A percentile compares a stretch with the other conserved stretches of the same genome.
phyloP scores from a whole-genome alignment of 2,329 filamentous ascomycete genomes.

The Nigrospora oryzae region DNA sequence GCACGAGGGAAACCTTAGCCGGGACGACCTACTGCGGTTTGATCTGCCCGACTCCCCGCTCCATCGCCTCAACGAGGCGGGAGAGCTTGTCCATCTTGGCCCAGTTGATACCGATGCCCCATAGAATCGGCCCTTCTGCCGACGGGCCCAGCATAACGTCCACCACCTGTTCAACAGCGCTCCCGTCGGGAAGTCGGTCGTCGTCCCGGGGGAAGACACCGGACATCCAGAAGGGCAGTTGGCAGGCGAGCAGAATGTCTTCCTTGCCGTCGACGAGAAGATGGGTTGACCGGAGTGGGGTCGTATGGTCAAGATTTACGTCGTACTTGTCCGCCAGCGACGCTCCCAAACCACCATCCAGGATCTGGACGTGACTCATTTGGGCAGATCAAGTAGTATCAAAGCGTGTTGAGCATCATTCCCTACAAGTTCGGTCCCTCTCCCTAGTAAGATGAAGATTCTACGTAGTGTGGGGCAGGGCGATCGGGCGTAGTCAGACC shows the following conservation, averaged over 20 bases:
- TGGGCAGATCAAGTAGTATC: too few relatives aligned
- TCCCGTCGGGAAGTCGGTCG: constrained; percentile 48
- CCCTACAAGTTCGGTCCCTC: too few relatives aligned
- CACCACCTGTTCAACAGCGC: constrained; percentile 30
- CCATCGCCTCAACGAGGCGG: constrained; percentile 35
- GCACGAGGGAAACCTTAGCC: constrained; percentile 30
- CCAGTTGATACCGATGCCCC: constrained; percentile 62
- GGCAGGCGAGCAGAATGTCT: constrained; percentile 42
- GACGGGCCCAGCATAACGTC: constrained; percentile 15
- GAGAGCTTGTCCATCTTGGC: constrained; percentile 57
- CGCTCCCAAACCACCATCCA: constrained; percentile 62
- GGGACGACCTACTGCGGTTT: constrained; percentile 22
- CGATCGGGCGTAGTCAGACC: not conserved
- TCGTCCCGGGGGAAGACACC: constrained; percentile 52
- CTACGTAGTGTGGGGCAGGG: not conserved
- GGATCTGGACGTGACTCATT: constrained; percentile 29
- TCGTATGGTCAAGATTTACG: constrained; percentile 38
- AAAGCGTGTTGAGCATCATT: too few relatives aligned
- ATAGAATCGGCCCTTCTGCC: constrained; percentile 27
- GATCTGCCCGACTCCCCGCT: too few relatives aligned
- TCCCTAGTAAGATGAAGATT: not conserved
- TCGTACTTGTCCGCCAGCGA: constrained; percentile 51
- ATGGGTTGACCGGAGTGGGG: constrained; percentile 61
- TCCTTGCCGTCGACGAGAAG: constrained; percentile 45
- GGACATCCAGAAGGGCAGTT: constrained; percentile 49